Base-by-base conservation (phyloP, 2,329 filamentous ascomycete genomes). In the Knoxdaviesia proteae region DNA sequence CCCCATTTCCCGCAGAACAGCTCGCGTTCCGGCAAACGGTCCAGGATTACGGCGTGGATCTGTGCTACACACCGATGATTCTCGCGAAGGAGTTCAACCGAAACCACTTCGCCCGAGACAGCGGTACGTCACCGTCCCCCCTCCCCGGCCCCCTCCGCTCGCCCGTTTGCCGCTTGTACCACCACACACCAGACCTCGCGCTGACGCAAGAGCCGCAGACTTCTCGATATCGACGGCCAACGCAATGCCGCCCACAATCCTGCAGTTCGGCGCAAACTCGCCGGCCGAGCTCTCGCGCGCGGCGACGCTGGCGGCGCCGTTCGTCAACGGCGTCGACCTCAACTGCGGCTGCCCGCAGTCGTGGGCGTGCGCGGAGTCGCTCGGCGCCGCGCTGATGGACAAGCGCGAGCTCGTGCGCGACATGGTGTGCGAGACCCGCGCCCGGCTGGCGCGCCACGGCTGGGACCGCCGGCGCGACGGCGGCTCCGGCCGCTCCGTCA, bases 311-410 rank as follows among this genome's bases (percentile, higher is more conserved):
- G 71, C 74, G 3, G 69, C 67, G 0, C 76, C 77, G 2, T 72
- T 62, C 53, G 69, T 72, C 42, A 68, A 68, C 50, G 78, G 78
- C 47, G 67, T 82, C 3, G 75, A 82, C 50, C 62, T 82, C 36
- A 82, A 82, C 59, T 83, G 78, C 55, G 78, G 78, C 7, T 83
- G 78, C 51, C 78, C 78, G 6, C 78, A 83, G 56, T 71, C 70
- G 5, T 82, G 78, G 78, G 77, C 78, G 0, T 78, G 78, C 51
- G 70, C 75, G 37, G 74, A 77, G 54, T 71, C 64, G 1, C 63
- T 83, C 3, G 78, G 78, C 5, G 78, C 77, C 5, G 74, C 74
- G n/a, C 60, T 83, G 34, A 81, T 82, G 76, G 65, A 72, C 38
- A 61, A 65, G 41, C 68, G 74, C 6, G 71, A 74, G 48, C 61